Evolutionary conservation across 495 filamentous ascomycete species (phyloP), one percentile per base, ranked within the genome.

Genomic region (Xylaria flabelliformis): DNA sequence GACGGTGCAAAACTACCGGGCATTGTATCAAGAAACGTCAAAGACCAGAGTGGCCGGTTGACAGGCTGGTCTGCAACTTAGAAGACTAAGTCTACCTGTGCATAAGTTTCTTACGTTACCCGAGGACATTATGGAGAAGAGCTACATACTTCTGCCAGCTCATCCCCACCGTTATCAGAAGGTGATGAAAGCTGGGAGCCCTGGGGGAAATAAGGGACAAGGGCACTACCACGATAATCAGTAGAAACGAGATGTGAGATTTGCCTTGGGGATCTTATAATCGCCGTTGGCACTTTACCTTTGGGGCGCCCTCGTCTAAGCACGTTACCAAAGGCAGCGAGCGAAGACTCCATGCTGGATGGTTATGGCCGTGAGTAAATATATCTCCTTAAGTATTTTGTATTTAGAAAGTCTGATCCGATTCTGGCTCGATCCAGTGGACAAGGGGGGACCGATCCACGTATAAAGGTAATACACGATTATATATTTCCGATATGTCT

Each of bases 1-100:
- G 7, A 2, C 61, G 64, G 3, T 72, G 69, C 51, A 76, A 73
- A 29, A 69, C 71, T 58, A 70, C 70, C 50, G 64, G 69, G 3
- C 75, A 78, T 51, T 77, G 73, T 42, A 55, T 59, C 58, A 55
- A 41, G 2, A 6, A 3, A 2, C 75, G 76, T 53, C 73, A 75
- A 58, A 39, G 34, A 17, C 0, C 7, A 8, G 73, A 75, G 44
- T 75, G 71, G 73, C 13, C 4, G 12, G 9, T 26, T 13, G 65
- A 78, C 56, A 72, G 73, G 50, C 56, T 6, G 42, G 70, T 71
- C 46, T 78, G 71, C 36, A 0, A 67, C 0, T n/a, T 6, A 19
- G 29, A 36, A 5, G 36, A 8, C 8, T 8, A 42, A 29, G 32
- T 19, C 32, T 3, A n/a, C 1, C 51, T 12, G 21, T 9, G n/a